Base-by-base conservation (phyloP, 202 grass and related monocot species). In the Schoenoplectus triqueter region DNA sequence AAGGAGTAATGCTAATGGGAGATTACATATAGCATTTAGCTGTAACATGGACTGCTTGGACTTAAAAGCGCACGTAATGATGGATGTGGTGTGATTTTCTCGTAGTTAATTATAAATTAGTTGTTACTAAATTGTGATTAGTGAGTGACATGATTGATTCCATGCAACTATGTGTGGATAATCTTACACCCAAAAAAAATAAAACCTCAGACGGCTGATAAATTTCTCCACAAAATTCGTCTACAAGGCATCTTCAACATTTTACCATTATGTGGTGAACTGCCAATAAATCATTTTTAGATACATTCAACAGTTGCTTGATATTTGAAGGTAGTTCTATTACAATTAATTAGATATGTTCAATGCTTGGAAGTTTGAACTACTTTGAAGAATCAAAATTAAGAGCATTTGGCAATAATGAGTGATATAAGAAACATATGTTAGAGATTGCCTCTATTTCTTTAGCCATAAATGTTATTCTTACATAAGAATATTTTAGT, bases 71-170 rank as follows among this genome's bases (percentile, higher is more conserved):
- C 14, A 78, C 14, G 54, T 61, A 61, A 78, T 78, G 75, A 78
- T 78, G 75, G 13, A 6, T 44, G 22, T 78, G 52, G 52, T 42
- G 22, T 78, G 54, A 60, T 61, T 44, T 18, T 78, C 52, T 78
- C 31, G 2, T 42, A 61, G 13, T 78, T 78, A 60, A 61, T 78
- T 59, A 21, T 60, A 0, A 44, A 41, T 1, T 45, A 60, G 7
- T 59, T 78, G 7, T 22, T 60, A 77, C 31, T 78, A 60, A 78
- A 78, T 78, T n/a, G 22, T 0, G 2, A 60, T 42, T 44, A 50
- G 14, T 14, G 31, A 78, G 31, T 45, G 55, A 61, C 52, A 55
- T 78, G 75, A 78, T 78, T 78, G 54, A 44, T 60, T 77, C 54
- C 54, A 60, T 78, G 75, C 14, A 78, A 78, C 56, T 14, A 59